phyloP scores from a whole-genome alignment of 108 stramenopile genomes.

The Stephanodiscus triporus region DNA sequence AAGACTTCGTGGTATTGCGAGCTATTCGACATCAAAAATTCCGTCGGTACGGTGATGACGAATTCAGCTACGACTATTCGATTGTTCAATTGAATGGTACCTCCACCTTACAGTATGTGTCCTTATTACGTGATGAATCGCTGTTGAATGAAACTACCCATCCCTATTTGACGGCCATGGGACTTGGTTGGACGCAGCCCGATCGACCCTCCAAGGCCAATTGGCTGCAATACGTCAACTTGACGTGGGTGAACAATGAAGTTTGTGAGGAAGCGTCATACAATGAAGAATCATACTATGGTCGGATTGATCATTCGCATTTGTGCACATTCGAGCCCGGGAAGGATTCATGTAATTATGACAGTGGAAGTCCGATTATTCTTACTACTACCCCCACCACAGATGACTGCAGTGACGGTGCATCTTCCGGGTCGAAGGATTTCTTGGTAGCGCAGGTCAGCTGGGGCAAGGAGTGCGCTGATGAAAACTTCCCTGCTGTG shows the following conservation, averaged over 20 bases:
- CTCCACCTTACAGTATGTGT: constrained; percentile 1
- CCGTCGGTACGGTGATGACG: constrained; percentile 10
- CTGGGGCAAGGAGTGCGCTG: constrained; percentile 51
- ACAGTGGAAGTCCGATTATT: constrained; percentile 55
- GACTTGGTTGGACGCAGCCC: constrained; percentile 11
- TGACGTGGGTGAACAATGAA: constrained; percentile 14
- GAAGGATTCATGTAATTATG: constrained; percentile 21
- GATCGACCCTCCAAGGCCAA: constrained; percentile 10
- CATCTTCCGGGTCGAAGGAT: constrained; percentile 13
- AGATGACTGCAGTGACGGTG: neutral
- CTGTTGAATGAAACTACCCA: constrained; percentile 2
- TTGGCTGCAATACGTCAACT: constrained; percentile 20
- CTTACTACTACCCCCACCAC: neutral
- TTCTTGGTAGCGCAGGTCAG: constrained; percentile 43
- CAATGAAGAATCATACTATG: constrained; percentile 13
- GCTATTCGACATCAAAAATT: constrained; percentile 3
- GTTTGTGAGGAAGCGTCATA: constrained; percentile 5
- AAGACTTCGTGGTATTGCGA: neutral
- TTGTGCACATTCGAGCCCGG: constrained; percentile 18
- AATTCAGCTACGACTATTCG: constrained; percentile 24
- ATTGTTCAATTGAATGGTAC: constrained; percentile 17
- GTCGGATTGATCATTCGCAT: constrained; percentile 6
- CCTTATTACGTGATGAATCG: neutral
- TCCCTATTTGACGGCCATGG: constrained; percentile 18
- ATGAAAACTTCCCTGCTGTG: constrained; percentile 27